A percentile compares a stretch with the other conserved stretches of the same genome.
Conservation (phyloP, 2,329 filamentous ascomycete genomes). For the Nemania serpens region DNA sequence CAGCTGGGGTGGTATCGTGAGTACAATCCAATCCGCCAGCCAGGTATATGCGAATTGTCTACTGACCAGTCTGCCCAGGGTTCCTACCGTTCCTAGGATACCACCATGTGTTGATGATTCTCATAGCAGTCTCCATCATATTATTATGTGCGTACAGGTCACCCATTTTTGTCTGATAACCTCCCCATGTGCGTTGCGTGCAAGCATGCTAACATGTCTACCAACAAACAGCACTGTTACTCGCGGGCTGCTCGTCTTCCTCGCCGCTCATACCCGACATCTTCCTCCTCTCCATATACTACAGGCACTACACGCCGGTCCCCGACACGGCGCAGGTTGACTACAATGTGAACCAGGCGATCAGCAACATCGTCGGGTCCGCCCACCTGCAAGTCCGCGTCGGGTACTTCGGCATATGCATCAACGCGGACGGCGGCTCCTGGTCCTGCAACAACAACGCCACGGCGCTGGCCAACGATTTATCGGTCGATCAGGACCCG, state of each 20-base stretch:
- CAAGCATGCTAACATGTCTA: slow-evolving; percentile 2
- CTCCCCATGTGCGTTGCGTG: not conserved
- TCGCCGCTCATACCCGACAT: slow-evolving; percentile 94
- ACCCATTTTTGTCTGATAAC: not conserved
- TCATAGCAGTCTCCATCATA: slow-evolving; percentile 93
- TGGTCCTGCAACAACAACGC: slow-evolving; percentile 98
- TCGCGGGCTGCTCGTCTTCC: slow-evolving; percentile 95
- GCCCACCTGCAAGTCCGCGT: slow-evolving; percentile 88
- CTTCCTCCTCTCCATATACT: slow-evolving; percentile 98
- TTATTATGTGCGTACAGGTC: slow-evolving; percentile 76
- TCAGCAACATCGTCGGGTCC: slow-evolving; percentile 85
- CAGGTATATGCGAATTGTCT: not conserved
- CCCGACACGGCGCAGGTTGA: slow-evolving; percentile 89
- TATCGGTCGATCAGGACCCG: slow-evolving; percentile 90
- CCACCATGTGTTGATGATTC: slow-evolving; percentile 93
- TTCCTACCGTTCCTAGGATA: slow-evolving; percentile 73
- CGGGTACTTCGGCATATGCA: slow-evolving; percentile 97
- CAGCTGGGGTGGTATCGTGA: slow-evolving; percentile 43
- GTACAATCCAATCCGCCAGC: slow-evolving; percentile 16
- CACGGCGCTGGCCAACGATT: slow-evolving; percentile 85
- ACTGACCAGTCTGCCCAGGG: slow-evolving; percentile 46
- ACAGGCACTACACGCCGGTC: slow-evolving; percentile 79
- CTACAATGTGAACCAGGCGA: slow-evolving; percentile 82
- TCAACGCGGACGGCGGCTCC: slow-evolving; percentile 85
- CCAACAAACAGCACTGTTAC: slow-evolving; percentile 71